phyloP scores from a whole-genome alignment of 768 basidiomycete genomes.

The Tylopilus cervinicoccineus region DNA sequence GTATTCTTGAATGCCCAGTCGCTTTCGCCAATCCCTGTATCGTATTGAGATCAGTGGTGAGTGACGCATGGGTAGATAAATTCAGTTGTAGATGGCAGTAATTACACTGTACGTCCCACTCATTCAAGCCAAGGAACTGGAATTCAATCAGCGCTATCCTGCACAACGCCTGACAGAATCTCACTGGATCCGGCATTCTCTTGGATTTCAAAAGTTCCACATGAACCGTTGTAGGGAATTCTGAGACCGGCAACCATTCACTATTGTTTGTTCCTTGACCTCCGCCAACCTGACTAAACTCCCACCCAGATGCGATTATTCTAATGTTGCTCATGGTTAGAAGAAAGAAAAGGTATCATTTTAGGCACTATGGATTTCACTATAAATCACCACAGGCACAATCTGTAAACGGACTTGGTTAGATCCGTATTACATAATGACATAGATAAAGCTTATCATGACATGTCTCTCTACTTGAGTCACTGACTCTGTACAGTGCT shows the following conservation, averaged over 20 bases:
- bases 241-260: constrained; percentile 62
- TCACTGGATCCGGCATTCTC: constrained; percentile 80
- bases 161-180: constrained; percentile 22
- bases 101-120: constrained; percentile 90
- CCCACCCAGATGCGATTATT: constrained; percentile 48
- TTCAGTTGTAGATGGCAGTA: not conserved
- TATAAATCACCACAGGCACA: constrained; percentile 3
- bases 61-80: not conserved
- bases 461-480: too few relatives aligned
- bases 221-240: constrained; percentile 84
- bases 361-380: not conserved
- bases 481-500: too few relatives aligned
- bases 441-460: too few relatives aligned
- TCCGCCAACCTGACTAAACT: constrained; percentile 63
- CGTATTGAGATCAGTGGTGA: not conserved
- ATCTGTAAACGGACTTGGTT: too few relatives aligned
- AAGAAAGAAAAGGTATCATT: not conserved
- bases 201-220: constrained; percentile 73
- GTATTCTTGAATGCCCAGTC: constrained; percentile 79
- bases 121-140: constrained; percentile 73
- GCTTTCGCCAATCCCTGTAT: constrained; percentile 80
- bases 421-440: too few relatives aligned
- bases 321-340: constrained; percentile 21
- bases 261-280: constrained; percentile 53
- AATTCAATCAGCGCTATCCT: constrained; percentile 7